Conservation (phyloP, 208 protist species). For the Herpetomonas samuelpessoai region DNA sequence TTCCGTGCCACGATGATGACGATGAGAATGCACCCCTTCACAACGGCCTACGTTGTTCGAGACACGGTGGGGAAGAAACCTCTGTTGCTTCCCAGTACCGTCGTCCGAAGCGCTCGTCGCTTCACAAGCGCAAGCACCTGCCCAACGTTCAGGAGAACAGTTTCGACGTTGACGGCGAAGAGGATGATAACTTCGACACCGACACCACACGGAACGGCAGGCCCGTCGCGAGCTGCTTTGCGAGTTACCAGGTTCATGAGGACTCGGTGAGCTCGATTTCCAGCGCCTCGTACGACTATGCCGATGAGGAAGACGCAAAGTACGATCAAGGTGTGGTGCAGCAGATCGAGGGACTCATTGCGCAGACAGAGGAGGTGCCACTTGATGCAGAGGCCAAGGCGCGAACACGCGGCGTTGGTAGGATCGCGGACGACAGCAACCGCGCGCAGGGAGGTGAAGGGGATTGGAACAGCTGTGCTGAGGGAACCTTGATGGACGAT, state of each 20-base stretch:
- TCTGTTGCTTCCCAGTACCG: no score
- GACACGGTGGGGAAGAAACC: no score
- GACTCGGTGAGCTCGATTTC: conserved; percentile 47
- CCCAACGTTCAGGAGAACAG: neutral
- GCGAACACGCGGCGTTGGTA: no score
- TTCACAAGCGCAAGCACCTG: no score
- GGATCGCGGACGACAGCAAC: no score
- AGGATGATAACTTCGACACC: conserved; percentile 2
- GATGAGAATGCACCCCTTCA: no score
- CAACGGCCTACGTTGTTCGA: no score
- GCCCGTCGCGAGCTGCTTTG: neutral
- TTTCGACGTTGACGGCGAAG: neutral
- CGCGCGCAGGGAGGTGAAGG: no score
- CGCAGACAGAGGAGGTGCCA: neutral
- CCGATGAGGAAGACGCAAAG: conserved; percentile 26
- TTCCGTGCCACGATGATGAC: no score
- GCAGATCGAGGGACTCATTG: conserved; percentile 11
- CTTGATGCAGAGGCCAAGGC: neutral
- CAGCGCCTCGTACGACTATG: conserved; percentile 26
- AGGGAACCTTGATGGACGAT: no score
- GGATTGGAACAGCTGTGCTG: no score
- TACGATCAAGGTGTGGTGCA: conserved; percentile 18
- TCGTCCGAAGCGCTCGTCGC: no score
- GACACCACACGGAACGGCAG: neutral
- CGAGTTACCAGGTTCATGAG: conserved; percentile 6